Evolutionary conservation across 441 rosid species (phyloP).

Genomic region (Populus hybrid): DNA sequence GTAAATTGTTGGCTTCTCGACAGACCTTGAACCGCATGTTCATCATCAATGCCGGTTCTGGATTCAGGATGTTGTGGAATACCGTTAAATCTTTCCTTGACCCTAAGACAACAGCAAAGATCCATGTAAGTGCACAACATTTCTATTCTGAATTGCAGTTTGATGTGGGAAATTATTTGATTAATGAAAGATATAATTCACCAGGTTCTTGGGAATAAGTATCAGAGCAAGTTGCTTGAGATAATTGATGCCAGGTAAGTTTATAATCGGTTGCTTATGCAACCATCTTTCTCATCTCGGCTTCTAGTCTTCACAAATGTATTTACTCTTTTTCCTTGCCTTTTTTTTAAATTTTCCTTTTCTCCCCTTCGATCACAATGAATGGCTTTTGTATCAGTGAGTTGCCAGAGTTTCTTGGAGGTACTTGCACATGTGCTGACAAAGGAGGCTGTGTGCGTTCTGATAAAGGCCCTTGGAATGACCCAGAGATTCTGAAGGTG

Average conservation of each 20-base stretch:
- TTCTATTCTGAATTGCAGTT: constrained; percentile 9
- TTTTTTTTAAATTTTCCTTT: not conserved
- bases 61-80: constrained; percentile 95
- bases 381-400: constrained; percentile 9
- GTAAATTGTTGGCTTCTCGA: constrained; percentile 16
- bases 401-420: too few species aligned
- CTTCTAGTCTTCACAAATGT: not conserved
- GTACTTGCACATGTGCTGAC: too few species aligned
- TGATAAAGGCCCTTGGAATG: too few species aligned
- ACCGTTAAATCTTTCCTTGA: constrained; percentile 88
- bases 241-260: constrained; percentile 68
- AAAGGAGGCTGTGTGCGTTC: too few species aligned
- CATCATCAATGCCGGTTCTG: constrained; percentile 93
- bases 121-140: constrained; percentile 51
- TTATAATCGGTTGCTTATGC: not conserved
- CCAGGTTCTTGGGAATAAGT: constrained; percentile 89
- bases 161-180: constrained; percentile 13
- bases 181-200: constrained; percentile 5
- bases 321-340: not conserved
- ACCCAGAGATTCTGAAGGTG: too few species aligned
- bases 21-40: constrained; percentile 92
- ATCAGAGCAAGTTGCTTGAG: constrained; percentile 87
- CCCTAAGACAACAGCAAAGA: constrained; percentile 88
- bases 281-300: not conserved
- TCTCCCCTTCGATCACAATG: not conserved